Evolutionary conservation across 1,284 basidiomycete genomes (phyloP).

Genomic region (Peniophora sp.): DNA sequence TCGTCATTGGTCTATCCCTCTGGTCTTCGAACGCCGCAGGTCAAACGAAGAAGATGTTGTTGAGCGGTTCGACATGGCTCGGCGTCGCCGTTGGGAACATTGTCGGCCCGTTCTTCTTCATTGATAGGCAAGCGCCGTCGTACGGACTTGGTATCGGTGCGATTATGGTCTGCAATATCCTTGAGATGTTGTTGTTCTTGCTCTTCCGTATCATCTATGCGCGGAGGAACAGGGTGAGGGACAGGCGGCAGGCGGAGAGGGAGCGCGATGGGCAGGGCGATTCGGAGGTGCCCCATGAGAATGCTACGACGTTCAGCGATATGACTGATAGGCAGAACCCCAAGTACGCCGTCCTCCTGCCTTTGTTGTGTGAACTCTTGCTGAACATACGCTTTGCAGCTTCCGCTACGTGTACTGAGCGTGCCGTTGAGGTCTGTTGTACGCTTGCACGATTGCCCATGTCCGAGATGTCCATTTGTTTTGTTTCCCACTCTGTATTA

Average conservation of each 20-base stretch:
- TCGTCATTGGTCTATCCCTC: constrained; percentile 35
- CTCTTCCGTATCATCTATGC: constrained; percentile 28
- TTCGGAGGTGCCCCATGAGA: too few relatives aligned
- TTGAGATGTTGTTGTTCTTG: constrained; percentile 24
- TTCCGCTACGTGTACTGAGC: too few relatives aligned
- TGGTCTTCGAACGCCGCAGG: constrained; percentile 38
- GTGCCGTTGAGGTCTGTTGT: too few relatives aligned
- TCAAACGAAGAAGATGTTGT: constrained; percentile 34
- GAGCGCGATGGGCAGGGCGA: constrained; percentile 6
- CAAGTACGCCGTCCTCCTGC: too few relatives aligned
- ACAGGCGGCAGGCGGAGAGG: constrained; percentile 20
- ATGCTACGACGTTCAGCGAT: too few relatives aligned
- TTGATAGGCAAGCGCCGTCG: constrained; percentile 25
- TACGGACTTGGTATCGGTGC: constrained; percentile 33
- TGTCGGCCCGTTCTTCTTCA: constrained; percentile 31
- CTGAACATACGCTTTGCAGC: too few relatives aligned
- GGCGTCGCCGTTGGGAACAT: constrained; percentile 29
- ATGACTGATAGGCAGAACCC: too few relatives aligned
- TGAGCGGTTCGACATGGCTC: constrained; percentile 15
- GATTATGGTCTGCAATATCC: constrained; percentile 25
- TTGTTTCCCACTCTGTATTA: too few relatives aligned
- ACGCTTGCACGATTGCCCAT: too few relatives aligned
- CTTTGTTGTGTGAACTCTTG: too few relatives aligned
- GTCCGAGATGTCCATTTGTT: too few relatives aligned
- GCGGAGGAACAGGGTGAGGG: constrained; percentile 28